These are phyloP conservation scores for Syzygium malaccense DNA, from an alignment of 441 rosid species.

Conservation along the genomic window DNA sequence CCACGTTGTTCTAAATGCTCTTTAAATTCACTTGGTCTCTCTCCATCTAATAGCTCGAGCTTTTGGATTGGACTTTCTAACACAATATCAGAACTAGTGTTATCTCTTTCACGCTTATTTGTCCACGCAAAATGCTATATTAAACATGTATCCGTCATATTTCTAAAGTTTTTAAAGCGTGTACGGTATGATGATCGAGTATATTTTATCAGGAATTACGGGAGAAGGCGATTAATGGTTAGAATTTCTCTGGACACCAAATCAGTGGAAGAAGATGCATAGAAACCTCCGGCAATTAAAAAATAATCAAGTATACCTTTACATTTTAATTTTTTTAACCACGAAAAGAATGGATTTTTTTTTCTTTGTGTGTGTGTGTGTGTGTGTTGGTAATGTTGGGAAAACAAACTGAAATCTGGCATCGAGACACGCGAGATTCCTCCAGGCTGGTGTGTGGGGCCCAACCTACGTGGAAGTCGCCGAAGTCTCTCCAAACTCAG, in stretches of 20 bases:
- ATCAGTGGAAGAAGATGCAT: neutral
- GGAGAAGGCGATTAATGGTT: neutral
- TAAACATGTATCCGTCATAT: too few species aligned
- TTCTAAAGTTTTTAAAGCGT: too few species aligned
- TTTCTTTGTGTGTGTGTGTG: neutral
- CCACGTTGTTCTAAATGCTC: too few species aligned
- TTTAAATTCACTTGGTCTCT: too few species aligned
- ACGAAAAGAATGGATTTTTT: accelerated
- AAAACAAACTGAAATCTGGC: neutral
- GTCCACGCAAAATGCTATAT: too few species aligned
- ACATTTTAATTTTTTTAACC: neutral
- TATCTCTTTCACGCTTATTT: too few species aligned
- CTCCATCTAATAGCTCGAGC: too few species aligned
- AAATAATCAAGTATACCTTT: neutral
- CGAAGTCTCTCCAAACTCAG: constrained; percentile 17
- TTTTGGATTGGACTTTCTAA: too few species aligned
- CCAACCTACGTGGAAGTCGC: constrained; percentile 29
- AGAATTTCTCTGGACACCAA: neutral
- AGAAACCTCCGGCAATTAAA: neutral
- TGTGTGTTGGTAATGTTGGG: neutral
- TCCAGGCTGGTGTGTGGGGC: constrained; percentile 48
- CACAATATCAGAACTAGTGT: too few species aligned
- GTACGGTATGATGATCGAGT: neutral
- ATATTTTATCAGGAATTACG: neutral
- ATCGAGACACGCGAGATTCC: constrained; percentile 47